Percentiles rank a stretch among this genome's conserved stretches.
These are phyloP conservation scores for Irpex sp. DNA, from an alignment of 1,284 basidiomycete genomes.

Conservation along the genomic window DNA sequence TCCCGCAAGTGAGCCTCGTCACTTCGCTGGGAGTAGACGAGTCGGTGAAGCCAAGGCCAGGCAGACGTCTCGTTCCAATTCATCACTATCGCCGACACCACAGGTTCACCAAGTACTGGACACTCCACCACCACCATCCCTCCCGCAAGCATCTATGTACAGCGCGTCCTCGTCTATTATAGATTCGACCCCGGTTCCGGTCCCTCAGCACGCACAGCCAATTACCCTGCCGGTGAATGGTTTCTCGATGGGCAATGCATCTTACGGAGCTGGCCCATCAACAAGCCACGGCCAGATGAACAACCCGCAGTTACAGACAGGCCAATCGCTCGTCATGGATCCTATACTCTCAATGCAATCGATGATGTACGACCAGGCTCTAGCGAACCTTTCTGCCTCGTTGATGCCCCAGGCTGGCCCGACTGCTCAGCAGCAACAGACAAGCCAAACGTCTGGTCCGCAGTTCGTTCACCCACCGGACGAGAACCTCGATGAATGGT, in stretches of 20 bases:
- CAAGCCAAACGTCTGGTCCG: background rate
- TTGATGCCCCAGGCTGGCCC: background rate
- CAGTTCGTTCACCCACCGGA: background rate
- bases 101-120: background rate
- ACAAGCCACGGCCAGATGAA: background rate
- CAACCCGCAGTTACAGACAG: background rate
- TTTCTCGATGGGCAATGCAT: background rate
- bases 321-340: constrained; percentile 4
- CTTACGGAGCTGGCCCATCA: background rate
- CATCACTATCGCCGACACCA: background rate
- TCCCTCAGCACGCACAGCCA: background rate
- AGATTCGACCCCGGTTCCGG: background rate
- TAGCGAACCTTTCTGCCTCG: constrained; percentile 10
- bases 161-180: background rate
- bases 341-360: constrained; percentile 6
- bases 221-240: background rate
- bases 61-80: background rate
- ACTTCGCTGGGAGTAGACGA: background rate
- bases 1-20: background rate
- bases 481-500: constrained; percentile 3
- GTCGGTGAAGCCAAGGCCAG: constrained; percentile 2
- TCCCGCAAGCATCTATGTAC: background rate
- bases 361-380: constrained; percentile 13
- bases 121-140: background rate
- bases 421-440: background rate